Conservation (phyloP, 1,284 basidiomycete species). For the Microbotryum intermedium region DNA sequence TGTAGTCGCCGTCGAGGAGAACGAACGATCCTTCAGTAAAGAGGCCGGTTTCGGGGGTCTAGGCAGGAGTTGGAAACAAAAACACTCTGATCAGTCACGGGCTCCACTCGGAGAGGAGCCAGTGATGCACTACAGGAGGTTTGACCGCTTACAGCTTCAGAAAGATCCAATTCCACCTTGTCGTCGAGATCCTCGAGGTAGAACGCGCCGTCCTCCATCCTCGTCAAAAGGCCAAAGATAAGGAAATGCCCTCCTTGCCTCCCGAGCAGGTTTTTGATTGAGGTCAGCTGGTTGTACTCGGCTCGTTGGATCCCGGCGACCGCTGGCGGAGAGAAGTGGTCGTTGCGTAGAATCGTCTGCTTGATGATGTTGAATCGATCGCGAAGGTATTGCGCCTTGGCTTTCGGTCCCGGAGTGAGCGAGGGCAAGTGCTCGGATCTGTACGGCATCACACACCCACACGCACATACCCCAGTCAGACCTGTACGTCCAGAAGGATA, state of each 20-base stretch:
- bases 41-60: constrained; percentile 91
- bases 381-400: constrained; percentile 62
- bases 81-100: neutral
- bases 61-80: constrained; percentile 3
- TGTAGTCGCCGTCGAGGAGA: constrained; percentile 93
- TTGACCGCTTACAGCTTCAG: constrained; percentile 58
- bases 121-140: no score
- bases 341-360: constrained; percentile 82
- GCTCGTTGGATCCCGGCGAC: constrained; percentile 75
- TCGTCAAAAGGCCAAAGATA: constrained; percentile 83
- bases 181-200: constrained; percentile 94
- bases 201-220: constrained; percentile 79
- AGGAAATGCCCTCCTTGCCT: constrained; percentile 83
- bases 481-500: constrained; percentile 24
- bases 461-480: neutral
- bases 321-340: constrained; percentile 91
- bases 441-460: constrained; percentile 1
- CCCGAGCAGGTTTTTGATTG: constrained; percentile 91
- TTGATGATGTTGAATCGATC: constrained; percentile 78
- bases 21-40: constrained; percentile 96
- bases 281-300: constrained; percentile 72
- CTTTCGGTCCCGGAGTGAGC: constrained; percentile 67
- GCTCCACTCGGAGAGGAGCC: neutral
- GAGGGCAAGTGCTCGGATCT: constrained; percentile 51
- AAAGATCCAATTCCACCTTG: constrained; percentile 77